Conservation (phyloP, 1,139 yeast genomes). For the Yamadazyma triangularis region DNA sequence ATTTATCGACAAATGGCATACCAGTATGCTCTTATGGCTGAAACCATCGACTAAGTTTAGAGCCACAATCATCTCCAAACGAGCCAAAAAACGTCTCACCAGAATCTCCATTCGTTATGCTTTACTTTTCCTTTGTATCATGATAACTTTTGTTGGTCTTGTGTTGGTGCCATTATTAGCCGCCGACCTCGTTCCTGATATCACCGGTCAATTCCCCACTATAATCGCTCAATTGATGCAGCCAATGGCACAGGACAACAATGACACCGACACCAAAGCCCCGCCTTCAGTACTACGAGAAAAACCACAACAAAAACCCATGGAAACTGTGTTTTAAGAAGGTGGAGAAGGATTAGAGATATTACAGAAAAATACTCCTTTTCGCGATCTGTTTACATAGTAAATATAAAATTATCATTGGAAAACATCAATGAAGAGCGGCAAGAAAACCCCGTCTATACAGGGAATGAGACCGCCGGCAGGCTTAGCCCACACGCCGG, state of each 20-base stretch:
- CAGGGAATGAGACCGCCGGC: background rate
- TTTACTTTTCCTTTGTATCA: conserved; percentile 16
- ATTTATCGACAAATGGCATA: conserved; percentile 41
- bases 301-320: conserved; percentile 14
- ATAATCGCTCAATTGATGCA: conserved; percentile 43
- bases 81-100: conserved; percentile 15
- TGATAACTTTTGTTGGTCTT: conserved; percentile 14
- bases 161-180: conserved; percentile 24
- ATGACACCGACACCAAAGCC: conserved; percentile 53
- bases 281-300: conserved; percentile 16
- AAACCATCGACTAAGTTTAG: conserved; percentile 24
- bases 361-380: no score
- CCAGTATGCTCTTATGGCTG: conserved; percentile 35
- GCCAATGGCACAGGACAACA: conserved; percentile 52
- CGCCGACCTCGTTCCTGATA: conserved; percentile 17
- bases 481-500: background rate
- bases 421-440: no score
- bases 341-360: no score
- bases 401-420: no score
- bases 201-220: conserved; percentile 11
- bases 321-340: no score
- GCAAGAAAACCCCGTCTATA: background rate
- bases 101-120: conserved; percentile 14
- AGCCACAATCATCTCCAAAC: conserved; percentile 22
- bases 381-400: no score